Conservation (phyloP, 177 flowering plant genomes). For the Vitis hybrid region DNA sequence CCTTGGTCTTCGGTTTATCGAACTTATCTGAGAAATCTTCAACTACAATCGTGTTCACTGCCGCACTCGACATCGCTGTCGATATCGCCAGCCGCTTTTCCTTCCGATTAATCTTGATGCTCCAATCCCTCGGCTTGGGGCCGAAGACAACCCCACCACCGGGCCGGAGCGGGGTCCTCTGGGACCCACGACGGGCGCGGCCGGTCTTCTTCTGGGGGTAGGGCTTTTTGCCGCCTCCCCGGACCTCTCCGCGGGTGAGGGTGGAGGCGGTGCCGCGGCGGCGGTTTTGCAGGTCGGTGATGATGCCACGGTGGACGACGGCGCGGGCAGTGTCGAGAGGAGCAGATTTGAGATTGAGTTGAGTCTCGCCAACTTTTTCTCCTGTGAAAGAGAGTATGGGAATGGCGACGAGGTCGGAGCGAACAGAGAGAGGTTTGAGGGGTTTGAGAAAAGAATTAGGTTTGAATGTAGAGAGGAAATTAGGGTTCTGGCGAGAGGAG, state of each 20-base stretch:
- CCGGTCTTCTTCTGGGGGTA: conserved; percentile 95
- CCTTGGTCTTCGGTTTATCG: conserved; percentile 84
- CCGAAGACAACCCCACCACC: conserved; percentile 96
- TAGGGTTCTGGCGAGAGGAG: conserved; percentile 24
- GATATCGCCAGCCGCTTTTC: conserved; percentile 88
- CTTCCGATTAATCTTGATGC: conserved; percentile 81
- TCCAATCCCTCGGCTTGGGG: conserved; percentile 94
- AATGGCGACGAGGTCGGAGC: conserved; percentile 54
- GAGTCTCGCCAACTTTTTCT: conserved; percentile 69
- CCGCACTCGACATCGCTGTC: conserved; percentile 81
- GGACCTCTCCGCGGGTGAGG: conserved; percentile 82
- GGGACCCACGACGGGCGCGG: conserved; percentile 80
- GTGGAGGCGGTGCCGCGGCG: conserved; percentile 97
- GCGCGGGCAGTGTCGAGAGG: conserved; percentile 86
- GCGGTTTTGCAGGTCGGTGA: conserved; percentile 75
- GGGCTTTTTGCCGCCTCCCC: conserved; percentile 93
- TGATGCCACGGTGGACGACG: conserved; percentile 87
- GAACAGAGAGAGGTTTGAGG: conserved; percentile 20
- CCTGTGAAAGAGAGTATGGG: conserved; percentile 86
- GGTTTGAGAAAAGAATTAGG: conserved; percentile 1
- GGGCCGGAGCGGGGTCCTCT: conserved; percentile 81
- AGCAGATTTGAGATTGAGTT: conserved; percentile 72
- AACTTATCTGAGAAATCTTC: conserved; percentile 78
- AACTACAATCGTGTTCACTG: conserved; percentile 57
- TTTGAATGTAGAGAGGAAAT: conserved; percentile 15